A percentile compares a stretch with the other conserved stretches of the same genome.
These are phyloP conservation scores for Chlamydomonas reinhardtii DNA, from an alignment of 163 green algal species.

Conservation along the genomic window DNA sequence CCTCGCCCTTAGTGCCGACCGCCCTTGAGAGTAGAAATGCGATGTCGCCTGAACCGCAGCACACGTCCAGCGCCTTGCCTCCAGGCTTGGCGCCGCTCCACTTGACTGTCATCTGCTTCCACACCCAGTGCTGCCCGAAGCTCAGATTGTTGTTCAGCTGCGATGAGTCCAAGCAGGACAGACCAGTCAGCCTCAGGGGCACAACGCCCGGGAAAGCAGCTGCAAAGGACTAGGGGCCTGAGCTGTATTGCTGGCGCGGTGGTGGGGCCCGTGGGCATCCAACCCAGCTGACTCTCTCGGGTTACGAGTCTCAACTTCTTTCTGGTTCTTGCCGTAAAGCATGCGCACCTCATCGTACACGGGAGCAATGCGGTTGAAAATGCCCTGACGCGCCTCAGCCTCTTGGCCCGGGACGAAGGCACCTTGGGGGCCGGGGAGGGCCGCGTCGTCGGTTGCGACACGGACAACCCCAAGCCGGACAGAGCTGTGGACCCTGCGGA, in stretches of 20 bases:
- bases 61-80: conserved; percentile 87
- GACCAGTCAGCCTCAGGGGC: too few relatives aligned
- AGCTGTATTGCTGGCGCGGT: too few relatives aligned
- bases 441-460: not conserved
- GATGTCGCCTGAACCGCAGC: conserved; percentile 95
- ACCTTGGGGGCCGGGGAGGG: conserved; percentile 49
- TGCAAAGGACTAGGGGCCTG: too few relatives aligned
- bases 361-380: conserved; percentile 93
- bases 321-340: too few relatives aligned
- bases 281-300: too few relatives aligned
- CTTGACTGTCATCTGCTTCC: conserved; percentile 95
- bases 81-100: conserved; percentile 80
- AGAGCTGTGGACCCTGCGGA: too few relatives aligned
- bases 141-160: conserved; percentile 94
- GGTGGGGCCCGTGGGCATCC: too few relatives aligned
- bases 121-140: conserved; percentile 94
- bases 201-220: too few relatives aligned
- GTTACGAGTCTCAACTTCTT: too few relatives aligned
- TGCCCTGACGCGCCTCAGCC: conserved; percentile 65
- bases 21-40: conserved; percentile 83
- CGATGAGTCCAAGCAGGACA: not conserved
- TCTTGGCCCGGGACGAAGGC: conserved; percentile 66
- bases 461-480: too few relatives aligned
- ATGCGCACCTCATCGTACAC: conserved; percentile 87
- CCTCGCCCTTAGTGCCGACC: conserved; percentile 81